phyloP scores from a whole-genome alignment of 106 monocot species.

The Apostasia shenzhenica region DNA sequence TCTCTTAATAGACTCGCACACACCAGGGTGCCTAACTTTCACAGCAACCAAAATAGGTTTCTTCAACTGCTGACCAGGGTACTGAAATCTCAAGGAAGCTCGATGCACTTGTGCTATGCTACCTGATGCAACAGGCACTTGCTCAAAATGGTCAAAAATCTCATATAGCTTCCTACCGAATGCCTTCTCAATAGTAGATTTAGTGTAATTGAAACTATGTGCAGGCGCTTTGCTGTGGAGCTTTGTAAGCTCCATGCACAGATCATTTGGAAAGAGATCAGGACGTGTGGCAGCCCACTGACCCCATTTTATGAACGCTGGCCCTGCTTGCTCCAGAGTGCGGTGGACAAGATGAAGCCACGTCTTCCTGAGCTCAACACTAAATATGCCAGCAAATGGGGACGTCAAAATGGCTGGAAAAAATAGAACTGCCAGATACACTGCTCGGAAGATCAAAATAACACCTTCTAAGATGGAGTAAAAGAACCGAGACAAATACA shows the following conservation, averaged over 20 bases:
- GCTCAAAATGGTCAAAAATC: conserved; percentile 63
- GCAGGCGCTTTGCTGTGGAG: conserved; percentile 57
- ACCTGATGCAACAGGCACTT: conserved; percentile 61
- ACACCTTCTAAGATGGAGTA: conserved; percentile 27
- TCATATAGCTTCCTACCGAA: conserved; percentile 47
- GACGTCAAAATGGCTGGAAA: conserved; percentile 37
- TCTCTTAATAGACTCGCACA: conserved; percentile 50
- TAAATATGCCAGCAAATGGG: conserved; percentile 41
- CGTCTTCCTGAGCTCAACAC: conserved; percentile 29
- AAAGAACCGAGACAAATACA: conserved; percentile 20
- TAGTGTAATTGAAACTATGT: conserved; percentile 47
- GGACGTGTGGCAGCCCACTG: conserved; percentile 81
- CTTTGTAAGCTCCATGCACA: conserved; percentile 45
- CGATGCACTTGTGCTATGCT: conserved; percentile 67
- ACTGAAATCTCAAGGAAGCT: conserved; percentile 42
- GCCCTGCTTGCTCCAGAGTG: conserved; percentile 59
- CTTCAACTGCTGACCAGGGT: conserved; percentile 29
- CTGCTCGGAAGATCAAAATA: conserved; percentile 29
- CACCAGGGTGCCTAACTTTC: conserved; percentile 72
- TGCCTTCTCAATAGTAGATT: conserved; percentile 47
- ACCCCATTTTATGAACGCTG: conserved; percentile 76
- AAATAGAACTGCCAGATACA: conserved; percentile 47
- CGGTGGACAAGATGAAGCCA: conserved; percentile 45
- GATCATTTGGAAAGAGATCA: conserved; percentile 57
- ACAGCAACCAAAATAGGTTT: conserved; percentile 58